Evolutionary conservation across 805 yeast genomes (phyloP).

Genomic region (Candida nonsorbophila): DNA sequence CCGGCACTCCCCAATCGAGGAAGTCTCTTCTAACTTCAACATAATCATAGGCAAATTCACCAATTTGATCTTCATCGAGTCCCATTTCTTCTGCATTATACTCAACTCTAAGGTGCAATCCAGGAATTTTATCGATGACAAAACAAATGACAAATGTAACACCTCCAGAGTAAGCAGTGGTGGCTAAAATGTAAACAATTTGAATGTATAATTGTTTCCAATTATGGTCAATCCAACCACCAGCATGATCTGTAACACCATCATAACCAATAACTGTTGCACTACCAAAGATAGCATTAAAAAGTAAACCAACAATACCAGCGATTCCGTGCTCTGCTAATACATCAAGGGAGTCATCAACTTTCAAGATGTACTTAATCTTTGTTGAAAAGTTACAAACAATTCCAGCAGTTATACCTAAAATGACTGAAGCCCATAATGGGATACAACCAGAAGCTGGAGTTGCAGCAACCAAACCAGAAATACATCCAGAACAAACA

Average conservation of each 20-base stretch:
- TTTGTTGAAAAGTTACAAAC: constrained; percentile 89
- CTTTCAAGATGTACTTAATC: constrained; percentile 69
- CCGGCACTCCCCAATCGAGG: constrained; percentile 48
- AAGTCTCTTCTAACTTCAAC: constrained; percentile 95
- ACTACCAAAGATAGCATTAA: constrained; percentile 84
- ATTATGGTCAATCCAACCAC: constrained; percentile 91
- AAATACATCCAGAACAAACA: constrained; percentile 89
- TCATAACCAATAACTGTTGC: constrained; percentile 88
- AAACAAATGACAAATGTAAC: constrained; percentile 76
- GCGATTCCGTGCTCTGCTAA: constrained; percentile 99
- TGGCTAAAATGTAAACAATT: constrained; percentile 74
- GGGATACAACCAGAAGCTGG: constrained; percentile 92
- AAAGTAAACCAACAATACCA: constrained; percentile 84
- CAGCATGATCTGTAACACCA: constrained; percentile 74
- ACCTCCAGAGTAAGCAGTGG: constrained; percentile 66
- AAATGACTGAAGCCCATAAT: constrained; percentile 81
- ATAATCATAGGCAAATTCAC: constrained; percentile 98
- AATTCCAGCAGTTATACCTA: constrained; percentile 76
- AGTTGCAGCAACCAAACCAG: constrained; percentile 95
- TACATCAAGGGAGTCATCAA: constrained; percentile 92
- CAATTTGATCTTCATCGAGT: constrained; percentile 94
- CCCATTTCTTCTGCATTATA: constrained; percentile 87
- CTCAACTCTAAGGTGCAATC: constrained; percentile 69
- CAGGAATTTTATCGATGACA: constrained; percentile 73
- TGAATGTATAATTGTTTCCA: constrained; percentile 90